Evolutionary conservation across 495 filamentous ascomycete genomes (phyloP), one percentile per base, ranked within the genome.

Genomic region (Lasiosphaeriaceae sp.): DNA sequence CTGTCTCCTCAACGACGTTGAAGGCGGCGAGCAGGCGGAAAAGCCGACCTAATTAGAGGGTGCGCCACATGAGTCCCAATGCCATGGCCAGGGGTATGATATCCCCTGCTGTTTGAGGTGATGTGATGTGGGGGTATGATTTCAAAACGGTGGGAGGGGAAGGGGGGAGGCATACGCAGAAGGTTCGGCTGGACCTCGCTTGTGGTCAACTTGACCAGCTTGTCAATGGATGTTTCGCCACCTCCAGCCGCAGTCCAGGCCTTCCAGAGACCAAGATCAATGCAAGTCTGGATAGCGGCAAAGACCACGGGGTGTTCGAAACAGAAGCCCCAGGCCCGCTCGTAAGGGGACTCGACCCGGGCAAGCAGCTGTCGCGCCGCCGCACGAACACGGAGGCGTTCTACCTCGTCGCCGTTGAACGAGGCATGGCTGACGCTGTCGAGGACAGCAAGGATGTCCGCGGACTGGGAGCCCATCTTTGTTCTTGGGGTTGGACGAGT

Each of bases 231-330:
- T 5, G 63, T 56, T 31, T 57, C 51, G 22, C 61, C 61, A 19
- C 52, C 60, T 12, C 56, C 52, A 26, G 49, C 50, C 11, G 54
- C 60, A 14, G 51, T 61, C 66, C 66, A 69, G 37, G 62, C 62
- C 41, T 48, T 60, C 21, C 66, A 69, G 29, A 69, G 54, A 35
- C 66, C 66, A 9, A 58, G 50, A 29, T 69, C 64, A 51, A 67
- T 65, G 43, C 61, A 59, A 24, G 59, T 63, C 55, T 67, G 62
- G 41, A 61, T 56, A n/a, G 59, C 37, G 16, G 52, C 52, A 54
- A 46, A 54, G 16, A 54, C 22, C 11, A 46, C 39, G 39, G 52
- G 39, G 20, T 54, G 52, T 4, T 54, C 41, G 52, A 54, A 54
- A n/a, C 37, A 45, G 39, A 31, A 54, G 11, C 52, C 52, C 52